Conservation (phyloP, 805 yeast species). For the Debaryomyces tyrocola region DNA sequence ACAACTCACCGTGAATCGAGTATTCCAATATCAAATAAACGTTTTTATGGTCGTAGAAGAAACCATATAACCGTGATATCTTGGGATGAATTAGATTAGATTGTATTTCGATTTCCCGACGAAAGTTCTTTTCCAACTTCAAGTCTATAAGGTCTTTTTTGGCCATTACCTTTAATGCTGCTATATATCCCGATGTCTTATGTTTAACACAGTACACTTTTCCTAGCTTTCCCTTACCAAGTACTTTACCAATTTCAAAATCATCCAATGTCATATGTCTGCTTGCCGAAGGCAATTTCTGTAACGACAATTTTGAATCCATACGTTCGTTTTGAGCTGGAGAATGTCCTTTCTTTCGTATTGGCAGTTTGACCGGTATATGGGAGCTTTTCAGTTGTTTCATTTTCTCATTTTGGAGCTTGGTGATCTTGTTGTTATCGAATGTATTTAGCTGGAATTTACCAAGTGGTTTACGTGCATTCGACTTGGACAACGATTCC, state of each 20-base stretch:
- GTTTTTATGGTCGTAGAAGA: slow-evolving; percentile 76
- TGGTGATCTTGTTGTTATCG: background rate
- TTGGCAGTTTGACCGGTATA: slow-evolving; percentile 7
- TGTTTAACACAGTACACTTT: slow-evolving; percentile 87
- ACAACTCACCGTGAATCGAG: slow-evolving; percentile 83
- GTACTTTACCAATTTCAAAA: slow-evolving; percentile 82
- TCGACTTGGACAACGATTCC: slow-evolving; percentile 9
- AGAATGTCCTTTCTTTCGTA: background rate
- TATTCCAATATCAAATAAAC: slow-evolving; percentile 86
- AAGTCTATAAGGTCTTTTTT: slow-evolving; percentile 73
- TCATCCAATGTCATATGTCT: slow-evolving; percentile 44
- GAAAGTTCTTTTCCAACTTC: slow-evolving; percentile 80
- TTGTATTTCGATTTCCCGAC: slow-evolving; percentile 91
- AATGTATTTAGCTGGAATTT: slow-evolving; percentile 7
- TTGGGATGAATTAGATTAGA: slow-evolving; percentile 75
- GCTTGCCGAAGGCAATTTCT: background rate
- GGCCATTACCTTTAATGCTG: slow-evolving; percentile 91
- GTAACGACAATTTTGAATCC: background rate
- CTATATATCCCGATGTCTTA: slow-evolving; percentile 68
- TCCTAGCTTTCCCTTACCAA: slow-evolving; percentile 95
- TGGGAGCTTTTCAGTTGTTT: background rate
- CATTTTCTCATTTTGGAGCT: background rate
- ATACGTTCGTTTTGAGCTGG: background rate
- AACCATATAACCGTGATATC: slow-evolving; percentile 78
- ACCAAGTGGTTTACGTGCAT: slow-evolving; percentile 7